Conservation (phyloP, 225 moss, liverwort and hornwort species). For the Pseudisothecium myosuroides region DNA sequence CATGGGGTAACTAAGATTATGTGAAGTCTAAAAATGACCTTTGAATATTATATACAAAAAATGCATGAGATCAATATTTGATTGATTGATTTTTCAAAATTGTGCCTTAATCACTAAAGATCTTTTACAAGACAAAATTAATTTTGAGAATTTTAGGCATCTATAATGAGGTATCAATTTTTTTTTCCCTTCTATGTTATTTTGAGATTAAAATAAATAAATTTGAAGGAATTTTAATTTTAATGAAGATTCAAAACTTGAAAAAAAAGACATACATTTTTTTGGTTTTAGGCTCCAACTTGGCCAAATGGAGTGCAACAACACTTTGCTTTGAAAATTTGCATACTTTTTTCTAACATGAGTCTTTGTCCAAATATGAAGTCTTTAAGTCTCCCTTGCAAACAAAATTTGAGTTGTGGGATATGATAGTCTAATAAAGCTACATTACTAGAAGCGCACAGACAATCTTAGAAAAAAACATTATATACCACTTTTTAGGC, state of each 20-base stretch:
- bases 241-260: neutral
- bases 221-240: neutral
- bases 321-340: neutral
- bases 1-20: no score
- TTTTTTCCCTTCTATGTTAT: neutral
- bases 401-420: neutral
- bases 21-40: neutral
- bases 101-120: fast-evolving
- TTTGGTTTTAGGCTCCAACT: neutral
- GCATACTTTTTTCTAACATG: neutral
- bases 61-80: neutral
- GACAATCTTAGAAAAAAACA: neutral
- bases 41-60: neutral
- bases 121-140: neutral
- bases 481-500: neutral
- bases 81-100: neutral
- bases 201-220: neutral
- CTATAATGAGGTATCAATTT: neutral
- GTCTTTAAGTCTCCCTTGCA: neutral
- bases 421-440: neutral
- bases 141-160: neutral
- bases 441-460: fast-evolving
- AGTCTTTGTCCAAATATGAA: neutral
- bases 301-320: fast-evolving
- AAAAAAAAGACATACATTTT: fast-evolving